Base-by-base conservation (phyloP, 2,329 filamentous ascomycete species). In the Hypoxylon sp. region DNA sequence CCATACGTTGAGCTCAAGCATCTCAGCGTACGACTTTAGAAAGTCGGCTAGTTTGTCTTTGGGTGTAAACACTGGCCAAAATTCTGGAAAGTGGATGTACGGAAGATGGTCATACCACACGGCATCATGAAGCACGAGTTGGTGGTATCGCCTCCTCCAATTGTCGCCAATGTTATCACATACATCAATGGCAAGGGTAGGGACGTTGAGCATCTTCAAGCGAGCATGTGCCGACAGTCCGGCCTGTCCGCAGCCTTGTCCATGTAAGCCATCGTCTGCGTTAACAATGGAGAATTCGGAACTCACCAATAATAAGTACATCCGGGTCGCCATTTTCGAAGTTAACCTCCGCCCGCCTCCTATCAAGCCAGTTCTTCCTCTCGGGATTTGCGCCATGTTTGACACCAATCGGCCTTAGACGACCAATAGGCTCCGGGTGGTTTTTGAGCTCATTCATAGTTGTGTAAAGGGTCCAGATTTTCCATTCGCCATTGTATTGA, bases 41-140 rank as follows among this genome's bases (percentile, higher is more conserved):
- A 87, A 92, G 57, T 89, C 87, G 2, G 83, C 89, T 0, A 91
- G 80, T 72, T 91, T 92, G 75, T 91, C 88, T 70, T 91, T 91
- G 3, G 89, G 89, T 0, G 89, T 91, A 77, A 90, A 92, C 17
- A 90, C 77, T 0, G 89, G 89, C 88, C 89, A 91, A 67, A 82
- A 84, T 0, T 84, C 75, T 0, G 89, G 89, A 71, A 91, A 91
- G 0, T 82, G 80, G 2, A 91, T 73, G 74, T 90, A 92, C 0
- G 89, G 87, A 78, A 90, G 79, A 73, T 87, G 83, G 53, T 86
- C 84, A 67, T 81, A 85, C 81, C 83, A 89, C 15, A 91, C 85
- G 0, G 89, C 88, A 70, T 91, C 89, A 73, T 92, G 89, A 0
- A 90, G 84, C 0, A 91, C 82, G 5, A 85, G 82, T 54, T 84